Evolutionary conservation across 257 asterid species (phyloP).

Genomic region (Agastache rugosa): DNA sequence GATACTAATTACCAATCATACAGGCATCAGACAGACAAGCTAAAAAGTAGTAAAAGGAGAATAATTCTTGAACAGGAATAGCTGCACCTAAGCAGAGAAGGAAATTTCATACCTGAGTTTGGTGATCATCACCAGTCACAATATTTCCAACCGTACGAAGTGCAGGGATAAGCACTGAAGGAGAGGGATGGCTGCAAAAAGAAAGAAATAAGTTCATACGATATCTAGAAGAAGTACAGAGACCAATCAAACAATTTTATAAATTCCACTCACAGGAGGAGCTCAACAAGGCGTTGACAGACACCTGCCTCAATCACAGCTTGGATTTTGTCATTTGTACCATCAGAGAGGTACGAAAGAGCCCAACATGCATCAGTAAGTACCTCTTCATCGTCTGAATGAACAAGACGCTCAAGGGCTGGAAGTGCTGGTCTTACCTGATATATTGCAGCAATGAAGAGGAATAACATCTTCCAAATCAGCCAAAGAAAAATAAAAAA

Average conservation of each 20-base stretch:
- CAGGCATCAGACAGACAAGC: not conserved
- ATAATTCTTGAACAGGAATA: conserved; percentile 3
- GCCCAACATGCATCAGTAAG: conserved; percentile 99
- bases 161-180: conserved; percentile 94
- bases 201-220: conserved; percentile 15
- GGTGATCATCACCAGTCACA: conserved; percentile 91
- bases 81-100: not conserved
- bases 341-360: conserved; percentile 93
- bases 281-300: conserved; percentile 83
- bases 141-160: conserved; percentile 94
- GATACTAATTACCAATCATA: not conserved
- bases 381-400: conserved; percentile 89
- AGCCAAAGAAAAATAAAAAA: not conserved
- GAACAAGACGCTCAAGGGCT: conserved; percentile 75
- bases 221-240: not conserved
- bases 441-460: conserved; percentile 10
- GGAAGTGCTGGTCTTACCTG: conserved; percentile 91
- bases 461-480: conserved; percentile 4
- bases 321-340: conserved; percentile 91
- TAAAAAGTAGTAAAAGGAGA: conserved; percentile 20
- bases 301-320: conserved; percentile 93
- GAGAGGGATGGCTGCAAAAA: conserved; percentile 81
- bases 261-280: conserved; percentile 72
- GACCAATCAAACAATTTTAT: not conserved
- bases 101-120: conserved; percentile 70